These are phyloP conservation scores for Glonium stellatum DNA, from an alignment of 495 filamentous ascomycete genomes.

Conservation along the genomic window DNA sequence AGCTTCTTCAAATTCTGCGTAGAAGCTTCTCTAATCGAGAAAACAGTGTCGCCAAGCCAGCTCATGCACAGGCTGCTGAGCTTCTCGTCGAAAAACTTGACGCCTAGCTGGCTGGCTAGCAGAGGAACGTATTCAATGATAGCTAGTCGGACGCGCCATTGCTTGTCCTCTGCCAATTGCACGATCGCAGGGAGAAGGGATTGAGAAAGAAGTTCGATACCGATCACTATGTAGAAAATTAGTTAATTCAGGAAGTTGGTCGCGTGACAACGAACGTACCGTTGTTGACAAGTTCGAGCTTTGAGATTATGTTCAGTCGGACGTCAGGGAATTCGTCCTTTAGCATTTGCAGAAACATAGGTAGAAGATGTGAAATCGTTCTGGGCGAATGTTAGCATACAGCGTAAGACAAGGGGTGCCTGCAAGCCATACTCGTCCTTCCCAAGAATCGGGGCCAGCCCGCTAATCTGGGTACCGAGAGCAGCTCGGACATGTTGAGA, in stretches of 20 bases:
- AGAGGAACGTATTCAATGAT: conserved; percentile 99
- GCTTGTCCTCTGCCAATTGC: conserved; percentile 96
- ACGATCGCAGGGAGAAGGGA: conserved; percentile 97
- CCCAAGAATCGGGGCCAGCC: conserved; percentile 90
- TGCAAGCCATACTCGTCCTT: conserved; percentile 79
- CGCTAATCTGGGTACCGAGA: conserved; percentile 93
- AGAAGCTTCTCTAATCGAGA: conserved; percentile 94
- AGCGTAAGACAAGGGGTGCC: conserved; percentile 11
- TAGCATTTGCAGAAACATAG: conserved; percentile 99
- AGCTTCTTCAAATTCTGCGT: conserved; percentile 96
- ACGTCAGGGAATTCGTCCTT: conserved; percentile 99
- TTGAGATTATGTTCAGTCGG: conserved; percentile 95
- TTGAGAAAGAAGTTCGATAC: conserved; percentile 92
- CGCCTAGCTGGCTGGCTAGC: conserved; percentile 88
- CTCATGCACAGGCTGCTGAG: conserved; percentile 93
- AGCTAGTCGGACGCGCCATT: conserved; percentile 95
- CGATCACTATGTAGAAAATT: conserved; percentile 61
- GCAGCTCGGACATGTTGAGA: conserved; percentile 96
- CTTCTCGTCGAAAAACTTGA: conserved; percentile 98
- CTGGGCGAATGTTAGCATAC: conserved; percentile 39
- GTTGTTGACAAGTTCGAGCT: conserved; percentile 95
- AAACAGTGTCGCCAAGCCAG: conserved; percentile 98
- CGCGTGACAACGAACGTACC: conserved; percentile 44
- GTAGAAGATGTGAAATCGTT: conserved; percentile 91
- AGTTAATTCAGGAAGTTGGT: not conserved